These are phyloP conservation scores for Monilinia fructicola DNA, from an alignment of 2,329 filamentous ascomycete species.

Conservation along the genomic window DNA sequence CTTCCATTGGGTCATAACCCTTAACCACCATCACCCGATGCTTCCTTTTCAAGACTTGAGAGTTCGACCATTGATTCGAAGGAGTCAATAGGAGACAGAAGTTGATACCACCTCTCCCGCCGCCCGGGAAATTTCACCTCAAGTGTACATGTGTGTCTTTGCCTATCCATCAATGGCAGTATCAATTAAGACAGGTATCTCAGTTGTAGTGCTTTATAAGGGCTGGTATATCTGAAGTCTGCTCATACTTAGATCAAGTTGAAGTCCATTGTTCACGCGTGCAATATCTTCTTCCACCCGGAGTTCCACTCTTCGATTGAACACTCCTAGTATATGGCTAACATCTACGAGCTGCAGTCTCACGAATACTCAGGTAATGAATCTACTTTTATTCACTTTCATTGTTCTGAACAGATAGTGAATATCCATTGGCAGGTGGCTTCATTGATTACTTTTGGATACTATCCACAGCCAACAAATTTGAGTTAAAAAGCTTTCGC, in stretches of 20 bases:
- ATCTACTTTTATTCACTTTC: no score
- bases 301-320: neutral
- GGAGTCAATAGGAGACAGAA: neutral
- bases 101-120: no score
- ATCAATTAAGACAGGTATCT: neutral
- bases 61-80: neutral
- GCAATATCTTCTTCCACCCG: constrained; percentile 22
- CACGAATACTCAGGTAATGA: no score
- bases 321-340: neutral
- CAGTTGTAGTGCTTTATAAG: neutral
- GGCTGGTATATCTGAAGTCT: no score
- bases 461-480: no score
- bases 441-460: no score
- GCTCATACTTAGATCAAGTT: neutral
- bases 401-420: no score
- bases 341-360: no score
- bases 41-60: neutral
- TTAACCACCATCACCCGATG: neutral
- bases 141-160: neutral
- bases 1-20: neutral
- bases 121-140: neutral
- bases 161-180: neutral
- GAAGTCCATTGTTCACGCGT: neutral
- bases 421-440: no score
- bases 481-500: no score